These are phyloP conservation scores for Fomitopsis serialis DNA, from an alignment of 768 basidiomycete genomes.

Conservation along the genomic window DNA sequence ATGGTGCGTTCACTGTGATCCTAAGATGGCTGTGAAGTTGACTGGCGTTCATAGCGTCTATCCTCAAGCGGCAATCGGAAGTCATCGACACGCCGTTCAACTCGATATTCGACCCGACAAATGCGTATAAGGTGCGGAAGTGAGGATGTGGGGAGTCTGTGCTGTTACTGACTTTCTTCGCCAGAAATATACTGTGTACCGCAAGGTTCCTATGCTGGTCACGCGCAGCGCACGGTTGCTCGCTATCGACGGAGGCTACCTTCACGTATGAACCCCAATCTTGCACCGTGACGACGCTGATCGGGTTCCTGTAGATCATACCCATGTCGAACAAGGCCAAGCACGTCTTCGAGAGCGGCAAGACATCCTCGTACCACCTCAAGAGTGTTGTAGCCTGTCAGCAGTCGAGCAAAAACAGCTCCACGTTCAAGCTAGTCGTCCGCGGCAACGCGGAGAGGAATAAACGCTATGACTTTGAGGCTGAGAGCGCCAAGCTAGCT, in stretches of 20 bases:
- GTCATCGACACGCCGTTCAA: constrained; percentile 43
- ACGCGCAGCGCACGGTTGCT: constrained; percentile 86
- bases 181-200: constrained; percentile 87
- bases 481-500: constrained; percentile 77
- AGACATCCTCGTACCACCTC: constrained; percentile 91
- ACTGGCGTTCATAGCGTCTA: constrained; percentile 56
- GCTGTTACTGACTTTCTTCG: neutral
- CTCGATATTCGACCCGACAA: constrained; percentile 69
- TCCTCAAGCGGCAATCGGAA: constrained; percentile 87
- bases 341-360: constrained; percentile 83
- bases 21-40: neutral
- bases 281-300: no score
- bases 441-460: constrained; percentile 60
- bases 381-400: constrained; percentile 81
- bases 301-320: constrained; percentile 62
- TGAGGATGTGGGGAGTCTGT: neutral
- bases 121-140: constrained; percentile 85
- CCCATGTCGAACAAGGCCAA: constrained; percentile 74
- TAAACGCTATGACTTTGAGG: constrained; percentile 97
- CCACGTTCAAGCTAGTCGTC: constrained; percentile 86
- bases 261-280: constrained; percentile 72
- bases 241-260: constrained; percentile 92
- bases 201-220: constrained; percentile 92
- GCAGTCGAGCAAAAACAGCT: constrained; percentile 73
- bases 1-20: constrained; percentile 47